Evolutionary conservation across 257 asterid species (phyloP), one percentile per base, ranked within the genome.

Genomic region (Striga asiatica): DNA sequence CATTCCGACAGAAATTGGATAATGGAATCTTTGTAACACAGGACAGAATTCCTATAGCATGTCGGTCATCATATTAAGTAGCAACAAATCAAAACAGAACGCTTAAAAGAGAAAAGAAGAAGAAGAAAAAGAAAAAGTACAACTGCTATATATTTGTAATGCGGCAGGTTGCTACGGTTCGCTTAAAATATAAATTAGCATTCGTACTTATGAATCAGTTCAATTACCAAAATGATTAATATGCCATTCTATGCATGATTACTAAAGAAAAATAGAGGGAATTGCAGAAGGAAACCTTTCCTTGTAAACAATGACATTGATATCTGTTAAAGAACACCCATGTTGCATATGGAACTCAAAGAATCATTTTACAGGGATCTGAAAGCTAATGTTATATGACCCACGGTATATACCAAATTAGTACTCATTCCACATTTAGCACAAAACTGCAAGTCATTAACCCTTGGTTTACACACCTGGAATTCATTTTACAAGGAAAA

Each of bases 391-490:
- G 21, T 29, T 39, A 38, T 27, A 57, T 45, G 34, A 50, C 1
- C 46, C 19, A 21, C 10, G 12, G 48, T 1, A 65, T n/a, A 47
- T 23, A 22, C 39, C 60, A 13, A 39, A 16, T 13, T 17, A 34
- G 58, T 39, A 17, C 8, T 34, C 6, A 53, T 59, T 67, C 50
- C 60, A 70, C 64, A n/a, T n/a, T n/a, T n/a, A 39, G n/a, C 54
- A 64, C 32, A 46, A 54, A 8, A 53, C 50, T 52, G 27, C 71
- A 62, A 28, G 61, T 54, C 64, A 37, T 50, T 53, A 50, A 73
- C 55, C 66, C 63, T 56, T 42, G 41, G 58, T n/a, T 58, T 62
- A 66, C 62, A 69, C 61, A n/a, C 78, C 70, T 69, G 20, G 60
- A 39, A 48, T 55, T 56, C 69, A 70, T 75, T 63, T 71, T 64